Conservation (phyloP, 495 filamentous ascomycete species). For the Cetradonia linearis region DNA sequence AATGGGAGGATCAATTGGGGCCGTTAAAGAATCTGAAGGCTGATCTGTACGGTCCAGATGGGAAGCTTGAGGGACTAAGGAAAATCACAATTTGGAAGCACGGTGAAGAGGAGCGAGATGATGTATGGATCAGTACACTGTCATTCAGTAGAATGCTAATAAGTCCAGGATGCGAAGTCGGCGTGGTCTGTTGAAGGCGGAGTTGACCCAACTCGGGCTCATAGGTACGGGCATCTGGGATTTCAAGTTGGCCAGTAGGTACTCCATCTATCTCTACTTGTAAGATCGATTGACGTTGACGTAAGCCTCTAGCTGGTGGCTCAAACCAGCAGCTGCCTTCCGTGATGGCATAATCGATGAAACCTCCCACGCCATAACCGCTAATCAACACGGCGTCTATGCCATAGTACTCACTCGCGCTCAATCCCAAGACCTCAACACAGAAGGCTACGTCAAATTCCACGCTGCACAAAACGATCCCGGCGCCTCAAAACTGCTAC, state of each 20-base stretch:
- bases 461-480: constrained; percentile 10
- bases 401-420: constrained; percentile 16
- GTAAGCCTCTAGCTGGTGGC: constrained; percentile 20
- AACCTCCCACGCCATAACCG: constrained; percentile 18
- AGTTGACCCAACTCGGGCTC: constrained; percentile 1
- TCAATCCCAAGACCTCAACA: constrained; percentile 4
- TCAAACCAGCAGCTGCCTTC: constrained; percentile 22
- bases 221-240: constrained; percentile 15
- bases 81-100: neutral
- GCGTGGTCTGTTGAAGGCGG: constrained; percentile 16
- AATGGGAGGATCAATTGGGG: constrained; percentile 22
- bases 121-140: neutral
- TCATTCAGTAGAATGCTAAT: neutral
- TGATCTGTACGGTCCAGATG: constrained; percentile 22
- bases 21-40: constrained; percentile 15
- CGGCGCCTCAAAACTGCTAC: constrained; percentile 17
- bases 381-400: constrained; percentile 19
- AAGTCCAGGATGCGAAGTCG: neutral
- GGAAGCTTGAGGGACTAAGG: constrained; percentile 20
- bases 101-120: constrained; percentile 4
- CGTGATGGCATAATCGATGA: constrained; percentile 20
- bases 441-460: constrained; percentile 8
- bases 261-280: too few species aligned
- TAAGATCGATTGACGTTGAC: neutral
- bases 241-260: constrained; percentile 19